Conservation (phyloP, 169 alveolate species). For the Cryptosporidium bovis region DNA sequence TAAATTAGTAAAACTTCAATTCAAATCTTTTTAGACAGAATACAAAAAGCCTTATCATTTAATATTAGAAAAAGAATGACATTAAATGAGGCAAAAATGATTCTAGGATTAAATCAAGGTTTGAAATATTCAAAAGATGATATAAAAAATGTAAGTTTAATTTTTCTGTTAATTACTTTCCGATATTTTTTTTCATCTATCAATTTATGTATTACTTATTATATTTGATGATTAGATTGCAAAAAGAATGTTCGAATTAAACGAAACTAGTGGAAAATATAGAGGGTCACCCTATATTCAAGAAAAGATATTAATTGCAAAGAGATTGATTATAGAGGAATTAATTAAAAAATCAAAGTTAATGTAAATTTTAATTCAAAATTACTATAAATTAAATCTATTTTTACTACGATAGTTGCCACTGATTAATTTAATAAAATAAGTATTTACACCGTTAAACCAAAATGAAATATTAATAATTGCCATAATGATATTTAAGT, state of each 20-base stretch:
- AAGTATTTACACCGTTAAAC: no score
- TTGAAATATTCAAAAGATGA: slow-evolving; percentile 2
- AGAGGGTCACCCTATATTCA: slow-evolving; percentile 73
- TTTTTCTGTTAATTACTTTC: background rate
- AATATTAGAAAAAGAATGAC: slow-evolving; percentile 45
- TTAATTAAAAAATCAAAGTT: slow-evolving; percentile 26
- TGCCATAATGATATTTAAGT: no score
- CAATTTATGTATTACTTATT: background rate
- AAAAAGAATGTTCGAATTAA: slow-evolving; percentile 57
- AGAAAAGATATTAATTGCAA: slow-evolving; percentile 46
- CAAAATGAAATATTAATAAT: no score
- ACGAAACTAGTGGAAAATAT: slow-evolving; percentile 32
- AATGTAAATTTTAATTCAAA: background rate
- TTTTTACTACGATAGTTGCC: no score
- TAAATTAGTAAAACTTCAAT: background rate
- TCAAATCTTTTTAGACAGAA: background rate
- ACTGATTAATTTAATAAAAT: no score
- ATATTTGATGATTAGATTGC: slow-evolving; percentile 11
- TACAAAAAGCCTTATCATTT: slow-evolving; percentile 1
- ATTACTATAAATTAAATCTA: no score
- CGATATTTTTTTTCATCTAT: background rate
- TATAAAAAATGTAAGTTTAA: slow-evolving; percentile 49
- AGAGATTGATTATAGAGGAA: slow-evolving; percentile 22
- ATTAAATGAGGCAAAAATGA: slow-evolving; percentile 55
- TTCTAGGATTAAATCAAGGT: slow-evolving; percentile 14